Evolutionary conservation across 768 basidiomycete genomes (phyloP).

Genomic region (Mycena epipterygia): DNA sequence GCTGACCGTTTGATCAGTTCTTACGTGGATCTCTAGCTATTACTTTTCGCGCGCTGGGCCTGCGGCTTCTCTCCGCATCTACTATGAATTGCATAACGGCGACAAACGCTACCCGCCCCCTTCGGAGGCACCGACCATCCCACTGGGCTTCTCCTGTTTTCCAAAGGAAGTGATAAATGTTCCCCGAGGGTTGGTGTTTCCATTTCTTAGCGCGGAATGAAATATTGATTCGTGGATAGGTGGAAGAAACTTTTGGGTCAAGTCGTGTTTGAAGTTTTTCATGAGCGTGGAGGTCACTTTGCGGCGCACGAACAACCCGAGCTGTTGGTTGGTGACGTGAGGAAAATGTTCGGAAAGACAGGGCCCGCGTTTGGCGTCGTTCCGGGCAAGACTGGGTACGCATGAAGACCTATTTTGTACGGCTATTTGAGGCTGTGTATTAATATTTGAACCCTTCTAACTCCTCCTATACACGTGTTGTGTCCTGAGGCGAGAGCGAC

Average conservation of each 20-base stretch:
- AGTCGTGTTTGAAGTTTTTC: conserved; percentile 53
- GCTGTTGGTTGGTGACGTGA: conserved; percentile 54
- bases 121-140: conserved; percentile 46
- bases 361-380: conserved; percentile 44
- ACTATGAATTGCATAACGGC: conserved; percentile 60
- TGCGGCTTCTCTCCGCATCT: conserved; percentile 68
- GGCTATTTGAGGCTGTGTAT: neutral
- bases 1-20: conserved; percentile 52
- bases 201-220: conserved; percentile 34
- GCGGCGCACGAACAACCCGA: conserved; percentile 49
- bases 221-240: conserved; percentile 25
- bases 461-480: neutral
- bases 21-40: conserved; percentile 74
- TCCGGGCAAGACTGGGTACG: conserved; percentile 44
- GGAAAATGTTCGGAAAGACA: conserved; percentile 59
- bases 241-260: conserved; percentile 36
- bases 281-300: conserved; percentile 62
- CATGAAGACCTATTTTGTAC: conserved; percentile 10
- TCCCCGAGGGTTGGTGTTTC: conserved; percentile 41
- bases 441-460: neutral
- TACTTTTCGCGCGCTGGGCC: conserved; percentile 73
- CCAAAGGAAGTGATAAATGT: conserved; percentile 55
- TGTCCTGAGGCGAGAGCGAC: neutral
- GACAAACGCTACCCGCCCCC: conserved; percentile 23
- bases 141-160: conserved; percentile 62